Evolutionary conservation across 1,139 yeast species (phyloP).

Genomic region (Meyerozyma sp.): DNA sequence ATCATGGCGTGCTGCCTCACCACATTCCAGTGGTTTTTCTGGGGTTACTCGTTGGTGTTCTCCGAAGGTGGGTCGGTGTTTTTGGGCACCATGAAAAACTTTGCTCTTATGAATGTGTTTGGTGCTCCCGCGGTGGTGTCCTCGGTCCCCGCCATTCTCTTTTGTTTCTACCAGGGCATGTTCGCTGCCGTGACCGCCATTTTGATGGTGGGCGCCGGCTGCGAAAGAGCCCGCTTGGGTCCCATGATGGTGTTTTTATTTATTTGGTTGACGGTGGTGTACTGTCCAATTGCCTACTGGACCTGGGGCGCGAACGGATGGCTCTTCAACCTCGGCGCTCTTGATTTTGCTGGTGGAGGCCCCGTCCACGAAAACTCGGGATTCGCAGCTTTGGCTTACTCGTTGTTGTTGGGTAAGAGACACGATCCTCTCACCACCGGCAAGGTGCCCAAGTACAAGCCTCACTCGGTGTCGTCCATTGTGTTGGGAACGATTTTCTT

Average conservation of each 20-base stretch:
- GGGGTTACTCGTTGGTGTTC: constrained; percentile 92
- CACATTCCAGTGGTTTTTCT: constrained; percentile 92
- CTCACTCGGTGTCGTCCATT: constrained; percentile 83
- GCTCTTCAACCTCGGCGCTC: constrained; percentile 74
- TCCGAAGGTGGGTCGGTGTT: constrained; percentile 61
- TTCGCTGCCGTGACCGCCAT: constrained; percentile 90
- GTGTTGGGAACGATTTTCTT: constrained; percentile 92
- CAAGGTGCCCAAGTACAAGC: constrained; percentile 80
- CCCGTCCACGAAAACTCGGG: constrained; percentile 97
- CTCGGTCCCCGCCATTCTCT: constrained; percentile 78
- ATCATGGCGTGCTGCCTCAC: constrained; percentile 80
- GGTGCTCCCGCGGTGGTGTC: constrained; percentile 73
- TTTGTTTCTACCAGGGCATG: constrained; percentile 92
- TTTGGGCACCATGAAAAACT: constrained; percentile 75
- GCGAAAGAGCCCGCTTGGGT: constrained; percentile 93
- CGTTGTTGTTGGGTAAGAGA: constrained; percentile 87
- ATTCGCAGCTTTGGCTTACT: constrained; percentile 90
- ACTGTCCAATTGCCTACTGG: constrained; percentile 95
- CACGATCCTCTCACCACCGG: constrained; percentile 69
- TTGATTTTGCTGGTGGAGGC: constrained; percentile 98
- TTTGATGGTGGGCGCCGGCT: constrained; percentile 94
- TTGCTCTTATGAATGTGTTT: constrained; percentile 71
- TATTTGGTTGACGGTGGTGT: constrained; percentile 93
- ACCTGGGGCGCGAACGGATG: constrained; percentile 94
- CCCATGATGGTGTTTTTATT: constrained; percentile 95